These are phyloP conservation scores for Tuber brumale DNA, from an alignment of 495 filamentous ascomycete species.

Conservation along the genomic window DNA sequence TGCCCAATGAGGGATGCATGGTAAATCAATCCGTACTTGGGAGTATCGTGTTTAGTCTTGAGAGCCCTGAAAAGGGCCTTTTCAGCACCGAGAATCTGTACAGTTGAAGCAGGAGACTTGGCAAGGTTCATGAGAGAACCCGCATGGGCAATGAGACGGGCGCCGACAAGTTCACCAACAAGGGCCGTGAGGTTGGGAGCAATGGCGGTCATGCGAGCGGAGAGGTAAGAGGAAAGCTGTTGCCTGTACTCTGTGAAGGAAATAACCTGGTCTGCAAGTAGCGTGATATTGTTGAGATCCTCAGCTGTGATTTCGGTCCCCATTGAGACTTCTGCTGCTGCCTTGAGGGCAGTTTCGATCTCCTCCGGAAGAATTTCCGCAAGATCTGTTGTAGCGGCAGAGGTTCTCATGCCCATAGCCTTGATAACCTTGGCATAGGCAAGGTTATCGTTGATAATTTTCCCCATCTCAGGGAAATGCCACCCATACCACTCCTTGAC, in stretches of 20 bases:
- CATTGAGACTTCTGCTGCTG: conserved; percentile 94
- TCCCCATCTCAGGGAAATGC: conserved; percentile 97
- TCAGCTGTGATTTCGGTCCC: conserved; percentile 88
- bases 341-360: conserved; percentile 84
- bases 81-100: conserved; percentile 97
- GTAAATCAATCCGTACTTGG: conserved; percentile 98
- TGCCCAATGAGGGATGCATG: conserved; percentile 95
- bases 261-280: conserved; percentile 88
- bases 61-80: conserved; percentile 97
- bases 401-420: conserved; percentile 77
- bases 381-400: conserved; percentile 68
- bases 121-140: conserved; percentile 92
- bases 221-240: conserved; percentile 80
- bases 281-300: conserved; percentile 83
- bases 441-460: conserved; percentile 95
- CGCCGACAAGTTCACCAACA: conserved; percentile 89
- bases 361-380: conserved; percentile 92
- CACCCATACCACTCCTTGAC: conserved; percentile 99
- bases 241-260: conserved; percentile 80
- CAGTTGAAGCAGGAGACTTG: conserved; percentile 90
- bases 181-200: conserved; percentile 92
- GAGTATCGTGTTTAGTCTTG: conserved; percentile 98
- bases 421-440: conserved; percentile 85
- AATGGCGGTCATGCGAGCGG: conserved; percentile 91
- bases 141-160: conserved; percentile 89